These are phyloP conservation scores for Mycena vitilis DNA, from an alignment of 768 basidiomycete species.

Conservation along the genomic window DNA sequence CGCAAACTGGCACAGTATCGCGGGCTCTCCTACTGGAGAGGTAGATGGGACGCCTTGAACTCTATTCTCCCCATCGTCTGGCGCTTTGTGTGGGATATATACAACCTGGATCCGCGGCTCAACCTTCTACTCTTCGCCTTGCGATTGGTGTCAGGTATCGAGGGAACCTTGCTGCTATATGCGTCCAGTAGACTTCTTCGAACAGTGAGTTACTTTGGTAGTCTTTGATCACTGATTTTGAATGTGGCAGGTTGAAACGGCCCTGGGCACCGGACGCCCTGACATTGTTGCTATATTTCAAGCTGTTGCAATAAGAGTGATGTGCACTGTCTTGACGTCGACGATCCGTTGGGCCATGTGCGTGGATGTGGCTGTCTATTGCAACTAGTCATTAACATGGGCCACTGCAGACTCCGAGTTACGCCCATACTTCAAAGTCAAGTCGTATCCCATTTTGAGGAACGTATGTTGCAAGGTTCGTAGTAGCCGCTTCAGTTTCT, in stretches of 20 bases:
- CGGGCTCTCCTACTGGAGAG: neutral
- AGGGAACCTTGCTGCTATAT: slow-evolving; percentile 17
- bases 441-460: slow-evolving; percentile 8
- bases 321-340: neutral
- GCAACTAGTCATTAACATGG: too few relatives aligned
- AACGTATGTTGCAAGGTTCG: slow-evolving; percentile 10
- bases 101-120: neutral
- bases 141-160: neutral
- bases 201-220: too few relatives aligned
- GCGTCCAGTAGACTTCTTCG: neutral
- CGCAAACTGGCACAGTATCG: neutral
- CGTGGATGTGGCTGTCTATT: too few relatives aligned
- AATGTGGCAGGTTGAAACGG: slow-evolving; percentile 13
- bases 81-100: slow-evolving; percentile 18
- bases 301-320: neutral
- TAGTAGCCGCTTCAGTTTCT: too few relatives aligned
- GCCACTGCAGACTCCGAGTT: neutral
- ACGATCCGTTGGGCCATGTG: slow-evolving; percentile 4
- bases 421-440: slow-evolving; percentile 8
- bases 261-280: neutral
- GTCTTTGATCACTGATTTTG: neutral
- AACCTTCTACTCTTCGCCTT: neutral
- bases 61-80: neutral
- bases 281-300: neutral
- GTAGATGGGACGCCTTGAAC: neutral